These are phyloP conservation scores for Volvox reticuliferus DNA, from an alignment of 139 green algal species.

Conservation along the genomic window DNA sequence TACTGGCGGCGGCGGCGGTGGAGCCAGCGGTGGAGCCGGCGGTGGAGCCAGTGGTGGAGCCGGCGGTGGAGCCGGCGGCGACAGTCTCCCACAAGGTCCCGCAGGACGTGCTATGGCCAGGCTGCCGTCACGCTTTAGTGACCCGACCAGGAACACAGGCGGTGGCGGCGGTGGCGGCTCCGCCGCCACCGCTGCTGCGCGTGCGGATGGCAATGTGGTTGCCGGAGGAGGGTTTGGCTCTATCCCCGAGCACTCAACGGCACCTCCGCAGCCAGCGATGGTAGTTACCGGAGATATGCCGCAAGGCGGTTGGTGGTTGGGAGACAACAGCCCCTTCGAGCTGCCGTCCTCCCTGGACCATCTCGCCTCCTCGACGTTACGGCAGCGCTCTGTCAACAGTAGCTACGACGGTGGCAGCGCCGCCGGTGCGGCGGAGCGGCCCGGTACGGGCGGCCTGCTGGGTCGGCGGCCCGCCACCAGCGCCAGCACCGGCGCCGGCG, in stretches of 20 bases:
- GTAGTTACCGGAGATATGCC: conserved; percentile 61
- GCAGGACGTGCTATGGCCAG: conserved; percentile 28
- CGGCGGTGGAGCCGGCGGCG: background rate
- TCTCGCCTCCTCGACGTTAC: conserved; percentile 3
- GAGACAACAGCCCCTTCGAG: conserved; percentile 51
- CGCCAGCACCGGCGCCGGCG: background rate
- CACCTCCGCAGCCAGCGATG: background rate
- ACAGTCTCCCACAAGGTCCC: background rate
- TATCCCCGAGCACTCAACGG: background rate
- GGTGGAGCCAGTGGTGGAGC: background rate
- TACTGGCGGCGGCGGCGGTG: background rate
- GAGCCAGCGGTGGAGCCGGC: background rate
- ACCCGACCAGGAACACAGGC: background rate
- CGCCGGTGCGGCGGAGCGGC: background rate
- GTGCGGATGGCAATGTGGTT: background rate
- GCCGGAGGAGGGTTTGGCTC: background rate
- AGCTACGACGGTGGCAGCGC: background rate
- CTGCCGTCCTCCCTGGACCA: conserved; percentile 47
- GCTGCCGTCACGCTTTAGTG: conserved; percentile 17
- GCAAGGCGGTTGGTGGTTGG: conserved; percentile 57
- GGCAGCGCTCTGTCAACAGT: background rate
- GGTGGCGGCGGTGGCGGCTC: background rate
- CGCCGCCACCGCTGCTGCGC: background rate
- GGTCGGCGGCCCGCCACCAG: background rate
- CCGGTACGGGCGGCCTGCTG: background rate